Conservation (phyloP, 768 basidiomycete species). For the Kwoniella bestiolae region DNA sequence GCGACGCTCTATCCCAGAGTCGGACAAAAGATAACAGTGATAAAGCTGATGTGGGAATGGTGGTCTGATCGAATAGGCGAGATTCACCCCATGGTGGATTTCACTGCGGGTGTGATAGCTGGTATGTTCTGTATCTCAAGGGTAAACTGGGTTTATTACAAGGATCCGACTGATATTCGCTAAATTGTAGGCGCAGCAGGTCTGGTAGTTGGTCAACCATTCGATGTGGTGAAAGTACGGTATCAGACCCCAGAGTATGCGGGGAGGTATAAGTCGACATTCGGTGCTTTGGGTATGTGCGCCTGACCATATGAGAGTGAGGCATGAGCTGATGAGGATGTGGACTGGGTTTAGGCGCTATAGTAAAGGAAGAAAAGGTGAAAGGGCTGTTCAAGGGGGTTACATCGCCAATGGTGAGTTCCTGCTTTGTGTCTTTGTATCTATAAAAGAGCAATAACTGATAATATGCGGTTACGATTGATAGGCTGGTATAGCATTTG, state of each 20-base stretch:
- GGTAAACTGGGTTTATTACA: background rate
- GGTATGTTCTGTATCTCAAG: constrained; percentile 55
- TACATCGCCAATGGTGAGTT: constrained; percentile 74
- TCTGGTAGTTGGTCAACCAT: constrained; percentile 74
- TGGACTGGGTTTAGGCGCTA: constrained; percentile 32
- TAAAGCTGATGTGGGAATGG: too few species aligned
- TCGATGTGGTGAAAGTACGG: constrained; percentile 66
- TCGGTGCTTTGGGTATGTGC: constrained; percentile 51
- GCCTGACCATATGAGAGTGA: background rate
- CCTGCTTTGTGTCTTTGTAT: background rate
- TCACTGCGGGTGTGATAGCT: constrained; percentile 75
- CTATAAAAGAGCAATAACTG: background rate
- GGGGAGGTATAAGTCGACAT: constrained; percentile 50
- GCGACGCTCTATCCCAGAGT: background rate
- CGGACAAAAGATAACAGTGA: too few species aligned
- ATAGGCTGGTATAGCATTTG: constrained; percentile 56
- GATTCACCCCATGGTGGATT: constrained; percentile 68
- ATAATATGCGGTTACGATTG: background rate
- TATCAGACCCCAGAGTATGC: constrained; percentile 55
- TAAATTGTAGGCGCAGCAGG: constrained; percentile 64
- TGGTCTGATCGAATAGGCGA: constrained; percentile 9
- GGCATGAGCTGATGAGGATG: background rate
- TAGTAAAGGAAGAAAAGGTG: constrained; percentile 53
- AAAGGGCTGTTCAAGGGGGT: constrained; percentile 57
- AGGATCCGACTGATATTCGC: background rate